phyloP scores from a whole-genome alignment of 73 alveolate species.

The Urostyla sp. region DNA sequence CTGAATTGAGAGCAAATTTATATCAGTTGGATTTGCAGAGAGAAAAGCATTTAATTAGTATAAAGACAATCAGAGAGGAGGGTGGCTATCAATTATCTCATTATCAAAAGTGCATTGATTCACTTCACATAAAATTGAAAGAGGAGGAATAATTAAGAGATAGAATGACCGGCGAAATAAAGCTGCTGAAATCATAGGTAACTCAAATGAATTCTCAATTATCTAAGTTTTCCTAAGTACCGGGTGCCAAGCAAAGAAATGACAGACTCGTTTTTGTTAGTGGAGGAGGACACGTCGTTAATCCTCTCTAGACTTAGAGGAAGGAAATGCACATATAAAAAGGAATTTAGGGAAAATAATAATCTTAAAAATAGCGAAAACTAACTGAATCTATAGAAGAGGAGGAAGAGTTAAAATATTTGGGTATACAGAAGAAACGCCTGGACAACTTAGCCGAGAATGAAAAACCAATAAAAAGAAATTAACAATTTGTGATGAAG shows the following conservation, averaged over 20 bases:
- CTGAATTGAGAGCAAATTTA: slow-evolving; percentile 51
- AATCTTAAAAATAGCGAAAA: too few relatives aligned
- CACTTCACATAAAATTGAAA: slow-evolving; percentile 12
- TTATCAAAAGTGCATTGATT: slow-evolving; percentile 13
- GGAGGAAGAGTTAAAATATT: neutral
- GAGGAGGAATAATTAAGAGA: slow-evolving; percentile 4
- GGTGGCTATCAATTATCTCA: neutral
- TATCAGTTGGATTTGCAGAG: slow-evolving; percentile 52
- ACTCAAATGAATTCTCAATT: too few relatives aligned
- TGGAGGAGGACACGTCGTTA: too few relatives aligned
- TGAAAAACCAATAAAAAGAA: neutral
- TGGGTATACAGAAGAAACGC: slow-evolving; percentile 9
- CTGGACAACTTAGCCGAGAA: neutral
- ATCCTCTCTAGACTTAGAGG: too few relatives aligned
- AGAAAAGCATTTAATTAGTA: slow-evolving; percentile 51
- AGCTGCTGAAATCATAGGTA: slow-evolving; percentile 5
- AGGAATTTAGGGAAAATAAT: too few relatives aligned
- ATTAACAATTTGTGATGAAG: neutral
- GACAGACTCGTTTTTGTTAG: slow-evolving; percentile 10
- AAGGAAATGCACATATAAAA: too few relatives aligned
- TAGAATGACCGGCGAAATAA: neutral
- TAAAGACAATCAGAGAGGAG: slow-evolving; percentile 53
- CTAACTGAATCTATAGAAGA: neutral
- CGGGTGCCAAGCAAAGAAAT: neutral
- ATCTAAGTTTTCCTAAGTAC: too few relatives aligned